phyloP scores from a whole-genome alignment of 768 basidiomycete species.

The Hericium erinaceus region DNA sequence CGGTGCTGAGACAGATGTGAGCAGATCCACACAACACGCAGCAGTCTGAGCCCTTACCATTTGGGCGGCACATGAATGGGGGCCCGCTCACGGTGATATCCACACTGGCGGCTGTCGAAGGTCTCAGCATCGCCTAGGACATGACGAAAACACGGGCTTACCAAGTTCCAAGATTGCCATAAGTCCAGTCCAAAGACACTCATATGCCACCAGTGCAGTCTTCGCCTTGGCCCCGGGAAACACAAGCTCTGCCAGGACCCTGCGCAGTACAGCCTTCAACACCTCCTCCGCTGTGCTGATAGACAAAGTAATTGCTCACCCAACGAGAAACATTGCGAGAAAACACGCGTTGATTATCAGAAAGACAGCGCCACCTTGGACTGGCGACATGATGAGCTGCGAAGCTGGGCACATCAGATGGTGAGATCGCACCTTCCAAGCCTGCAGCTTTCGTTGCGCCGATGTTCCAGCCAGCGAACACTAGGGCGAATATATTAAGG shows the following conservation, averaged over 20 bases:
- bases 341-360: constrained; percentile 33
- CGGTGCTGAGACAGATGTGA: neutral
- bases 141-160: constrained; percentile 17
- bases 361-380: constrained; percentile 23
- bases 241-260: constrained; percentile 14
- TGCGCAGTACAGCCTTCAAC: constrained; percentile 27
- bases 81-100: constrained; percentile 38
- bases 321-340: neutral
- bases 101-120: constrained; percentile 37
- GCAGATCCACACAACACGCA: no score
- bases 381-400: neutral
- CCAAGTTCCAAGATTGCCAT: constrained; percentile 43
- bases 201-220: constrained; percentile 36
- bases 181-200: constrained; percentile 46
- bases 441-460: neutral
- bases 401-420: no score
- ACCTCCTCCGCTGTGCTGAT: neutral
- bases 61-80: constrained; percentile 22
- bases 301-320: neutral
- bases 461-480: constrained; percentile 3
- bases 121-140: constrained; percentile 1
- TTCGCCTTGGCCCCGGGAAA: neutral
- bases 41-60: neutral
- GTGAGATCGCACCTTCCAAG: neutral
- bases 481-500: constrained; percentile 15